A percentile compares a stretch with the other conserved stretches of the same genome.
These are phyloP conservation scores for Fraxinus americana DNA, from an alignment of 257 asterid genomes.

Conservation along the genomic window DNA sequence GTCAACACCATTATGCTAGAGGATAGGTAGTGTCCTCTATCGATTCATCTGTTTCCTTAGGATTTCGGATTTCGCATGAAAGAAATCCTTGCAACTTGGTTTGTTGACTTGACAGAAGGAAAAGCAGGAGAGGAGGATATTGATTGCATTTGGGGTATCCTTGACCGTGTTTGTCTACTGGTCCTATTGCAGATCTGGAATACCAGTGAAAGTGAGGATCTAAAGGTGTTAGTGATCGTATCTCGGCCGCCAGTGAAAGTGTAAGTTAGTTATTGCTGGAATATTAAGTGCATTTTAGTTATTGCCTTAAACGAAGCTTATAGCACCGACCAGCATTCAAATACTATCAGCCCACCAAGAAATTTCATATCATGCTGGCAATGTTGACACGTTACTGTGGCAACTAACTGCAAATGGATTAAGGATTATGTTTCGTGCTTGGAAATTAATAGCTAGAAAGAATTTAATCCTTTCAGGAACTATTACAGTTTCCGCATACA, in stretches of 20 bases:
- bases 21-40: too few relatives aligned
- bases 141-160: not conserved
- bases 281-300: too few relatives aligned
- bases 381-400: not conserved
- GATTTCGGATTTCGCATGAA: too few relatives aligned
- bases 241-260: constrained; percentile 92
- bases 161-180: constrained; percentile 18
- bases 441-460: not conserved
- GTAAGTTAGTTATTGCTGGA: constrained; percentile 40
- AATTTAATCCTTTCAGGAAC: not conserved
- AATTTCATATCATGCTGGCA: not conserved
- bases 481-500: not conserved
- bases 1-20: not conserved
- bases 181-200: constrained; percentile 61
- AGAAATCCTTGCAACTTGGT: too few relatives aligned
- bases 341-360: not conserved
- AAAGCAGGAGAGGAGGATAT: not conserved
- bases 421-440: not conserved
- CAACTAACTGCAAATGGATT: not conserved
- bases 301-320: too few relatives aligned
- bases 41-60: too few relatives aligned
- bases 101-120: too few relatives aligned
- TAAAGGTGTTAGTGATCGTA: constrained; percentile 70
- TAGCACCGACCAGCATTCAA: too few relatives aligned
- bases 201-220: constrained; percentile 65